These are phyloP conservation scores for Ministeria vibrans DNA, from an alignment of 78 protist species.

Conservation along the genomic window DNA sequence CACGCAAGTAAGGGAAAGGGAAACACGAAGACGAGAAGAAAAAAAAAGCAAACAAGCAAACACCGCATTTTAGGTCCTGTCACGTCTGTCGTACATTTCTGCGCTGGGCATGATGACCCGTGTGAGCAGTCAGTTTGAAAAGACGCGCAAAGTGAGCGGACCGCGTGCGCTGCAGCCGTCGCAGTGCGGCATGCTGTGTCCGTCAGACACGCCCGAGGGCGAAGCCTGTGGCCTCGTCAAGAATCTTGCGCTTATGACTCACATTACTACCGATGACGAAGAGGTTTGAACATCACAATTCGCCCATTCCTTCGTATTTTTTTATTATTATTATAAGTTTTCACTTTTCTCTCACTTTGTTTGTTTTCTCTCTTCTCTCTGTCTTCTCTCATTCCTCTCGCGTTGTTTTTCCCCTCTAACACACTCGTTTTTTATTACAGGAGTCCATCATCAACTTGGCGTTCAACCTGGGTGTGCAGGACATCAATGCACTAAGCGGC, in stretches of 20 bases:
- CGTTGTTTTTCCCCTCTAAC: too few relatives aligned
- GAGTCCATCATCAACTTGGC: constrained; percentile 43
- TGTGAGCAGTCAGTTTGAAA: constrained; percentile 94
- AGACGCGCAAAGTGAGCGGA: constrained; percentile 87
- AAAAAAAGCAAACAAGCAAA: neutral
- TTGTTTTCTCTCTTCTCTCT: too few relatives aligned
- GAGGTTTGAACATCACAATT: too few relatives aligned
- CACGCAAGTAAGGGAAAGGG: constrained; percentile 70
- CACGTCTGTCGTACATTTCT: constrained; percentile 93
- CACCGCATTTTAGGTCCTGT: constrained; percentile 3
- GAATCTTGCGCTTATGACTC: constrained; percentile 95
- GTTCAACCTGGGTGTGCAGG: constrained; percentile 84
- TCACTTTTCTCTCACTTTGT: too few relatives aligned
- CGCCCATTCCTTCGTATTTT: too few relatives aligned
- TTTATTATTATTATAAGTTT: too few relatives aligned
- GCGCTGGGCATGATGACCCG: constrained; percentile 98
- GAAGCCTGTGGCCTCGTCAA: constrained; percentile 99
- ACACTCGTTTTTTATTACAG: too few relatives aligned
- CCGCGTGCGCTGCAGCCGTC: constrained; percentile 87
- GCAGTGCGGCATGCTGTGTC: constrained; percentile 99
- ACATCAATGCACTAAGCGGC: constrained; percentile 37
- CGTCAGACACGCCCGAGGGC: constrained; percentile 99
- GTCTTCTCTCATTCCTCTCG: too few relatives aligned
- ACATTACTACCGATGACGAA: constrained; percentile 90
- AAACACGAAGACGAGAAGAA: neutral